Conservation (phyloP, 805 yeast species). For the Scheffersomyces lignosus region DNA sequence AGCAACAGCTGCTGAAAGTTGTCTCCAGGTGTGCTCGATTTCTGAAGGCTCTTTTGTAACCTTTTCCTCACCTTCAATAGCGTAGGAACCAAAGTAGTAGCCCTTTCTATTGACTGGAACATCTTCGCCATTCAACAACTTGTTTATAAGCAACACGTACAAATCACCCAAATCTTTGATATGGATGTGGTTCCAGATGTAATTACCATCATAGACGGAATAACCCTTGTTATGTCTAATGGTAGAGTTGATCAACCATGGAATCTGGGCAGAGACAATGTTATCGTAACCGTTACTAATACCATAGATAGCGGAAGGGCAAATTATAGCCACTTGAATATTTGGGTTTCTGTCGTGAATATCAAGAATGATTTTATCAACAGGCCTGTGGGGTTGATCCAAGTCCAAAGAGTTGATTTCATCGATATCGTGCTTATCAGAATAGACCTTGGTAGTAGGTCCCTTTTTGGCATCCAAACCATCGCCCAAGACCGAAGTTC, state of each 20-base stretch:
- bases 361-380: conserved; percentile 27
- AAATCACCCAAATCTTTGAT: conserved; percentile 32
- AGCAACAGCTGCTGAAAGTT: conserved; percentile 21
- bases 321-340: conserved; percentile 27
- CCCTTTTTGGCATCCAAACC: conserved; percentile 12
- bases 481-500: conserved; percentile 31
- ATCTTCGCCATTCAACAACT: conserved; percentile 17
- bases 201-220: conserved; percentile 28
- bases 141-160: conserved; percentile 22
- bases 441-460: conserved; percentile 18
- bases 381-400: conserved; percentile 31
- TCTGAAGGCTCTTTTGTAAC: conserved; percentile 10
- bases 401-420: conserved; percentile 23
- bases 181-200: conserved; percentile 37
- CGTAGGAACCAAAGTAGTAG: conserved; percentile 32
- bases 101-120: conserved; percentile 32
- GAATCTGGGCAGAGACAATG: conserved; percentile 28
- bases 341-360: conserved; percentile 29
- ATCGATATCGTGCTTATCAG: conserved; percentile 23
- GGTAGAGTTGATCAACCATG: conserved; percentile 19
- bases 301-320: conserved; percentile 38
- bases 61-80: conserved; percentile 8
- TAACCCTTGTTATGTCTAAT: conserved; percentile 18
- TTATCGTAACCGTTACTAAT: conserved; percentile 29
- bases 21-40: conserved; percentile 28